Conservation (phyloP, 225 moss, liverwort and hornwort species). For the Bryum argenteum region DNA sequence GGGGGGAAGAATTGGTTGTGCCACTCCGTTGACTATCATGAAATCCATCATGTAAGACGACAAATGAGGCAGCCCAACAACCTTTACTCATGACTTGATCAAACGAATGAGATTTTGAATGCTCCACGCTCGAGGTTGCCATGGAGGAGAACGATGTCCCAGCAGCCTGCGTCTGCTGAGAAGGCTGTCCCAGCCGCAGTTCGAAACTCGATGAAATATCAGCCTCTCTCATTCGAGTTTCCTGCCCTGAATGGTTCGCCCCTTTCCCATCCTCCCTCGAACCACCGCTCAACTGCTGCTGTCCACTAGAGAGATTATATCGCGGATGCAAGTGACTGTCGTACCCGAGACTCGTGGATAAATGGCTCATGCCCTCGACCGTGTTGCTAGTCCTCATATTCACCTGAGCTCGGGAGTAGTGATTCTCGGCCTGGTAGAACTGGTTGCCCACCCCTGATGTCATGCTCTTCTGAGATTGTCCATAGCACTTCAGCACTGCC, state of each 20-base stretch:
- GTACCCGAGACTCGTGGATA: constrained; percentile 55
- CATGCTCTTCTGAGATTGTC: constrained; percentile 55
- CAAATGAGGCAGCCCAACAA: constrained; percentile 30
- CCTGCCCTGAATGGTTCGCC: constrained; percentile 48
- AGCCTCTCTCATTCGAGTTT: constrained; percentile 56
- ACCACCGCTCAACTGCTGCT: constrained; percentile 46
- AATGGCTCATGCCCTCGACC: constrained; percentile 48
- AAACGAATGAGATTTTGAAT: constrained; percentile 51
- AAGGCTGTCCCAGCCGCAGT: constrained; percentile 92
- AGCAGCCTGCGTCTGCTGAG: constrained; percentile 74
- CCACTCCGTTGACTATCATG: constrained; percentile 17
- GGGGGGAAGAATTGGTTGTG: constrained; percentile 2
- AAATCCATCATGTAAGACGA: constrained; percentile 25
- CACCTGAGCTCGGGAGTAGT: constrained; percentile 49
- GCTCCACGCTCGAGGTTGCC: constrained; percentile 47
- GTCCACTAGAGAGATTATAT: constrained; percentile 17
- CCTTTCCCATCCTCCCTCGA: constrained; percentile 42
- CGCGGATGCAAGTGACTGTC: constrained; percentile 61
- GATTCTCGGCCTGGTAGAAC: constrained; percentile 34
- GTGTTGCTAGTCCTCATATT: constrained; percentile 34
- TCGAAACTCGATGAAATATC: constrained; percentile 83
- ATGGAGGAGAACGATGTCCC: constrained; percentile 64
- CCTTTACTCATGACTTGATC: constrained; percentile 73
- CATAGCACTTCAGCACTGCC: constrained; percentile 54
- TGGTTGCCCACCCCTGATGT: constrained; percentile 39